Conservation (phyloP, 805 yeast species). For the Brettanomyces sp. region DNA sequence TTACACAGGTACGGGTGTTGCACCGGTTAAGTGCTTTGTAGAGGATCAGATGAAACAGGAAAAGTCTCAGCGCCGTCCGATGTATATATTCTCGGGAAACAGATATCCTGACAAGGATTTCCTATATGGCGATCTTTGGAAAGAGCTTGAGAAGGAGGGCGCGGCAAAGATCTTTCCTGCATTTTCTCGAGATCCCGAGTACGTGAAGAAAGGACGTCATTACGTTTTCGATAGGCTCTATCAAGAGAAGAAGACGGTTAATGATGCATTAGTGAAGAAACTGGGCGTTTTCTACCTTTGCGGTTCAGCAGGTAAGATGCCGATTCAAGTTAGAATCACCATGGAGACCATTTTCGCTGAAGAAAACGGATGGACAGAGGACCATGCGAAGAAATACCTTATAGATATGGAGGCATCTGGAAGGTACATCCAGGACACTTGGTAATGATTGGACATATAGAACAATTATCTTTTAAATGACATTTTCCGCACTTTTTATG, state of each 20-base stretch:
- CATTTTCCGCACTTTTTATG: not conserved
- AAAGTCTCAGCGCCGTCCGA: constrained; percentile 14
- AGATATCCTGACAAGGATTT: constrained; percentile 58
- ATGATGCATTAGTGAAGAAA: constrained; percentile 41
- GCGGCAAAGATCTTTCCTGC: constrained; percentile 34
- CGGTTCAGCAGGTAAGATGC: constrained; percentile 95
- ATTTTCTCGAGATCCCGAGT: constrained; percentile 39
- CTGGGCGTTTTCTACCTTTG: constrained; percentile 70
- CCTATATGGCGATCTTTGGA: constrained; percentile 52
- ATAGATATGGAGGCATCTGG: constrained; percentile 51
- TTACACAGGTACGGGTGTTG: constrained; percentile 94
- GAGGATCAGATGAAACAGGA: constrained; percentile 23
- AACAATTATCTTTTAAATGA: not conserved
- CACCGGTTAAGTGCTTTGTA: constrained; percentile 77
- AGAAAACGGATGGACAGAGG: constrained; percentile 29
- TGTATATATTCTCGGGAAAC: constrained; percentile 68
- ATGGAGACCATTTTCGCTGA: constrained; percentile 51
- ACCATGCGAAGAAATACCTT: constrained; percentile 42
- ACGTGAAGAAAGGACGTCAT: constrained; percentile 24
- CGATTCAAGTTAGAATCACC: constrained; percentile 70
- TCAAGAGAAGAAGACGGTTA: constrained; percentile 38
- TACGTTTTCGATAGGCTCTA: constrained; percentile 77
- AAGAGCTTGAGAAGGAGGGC: constrained; percentile 22
- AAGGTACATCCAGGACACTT: constrained; percentile 79
- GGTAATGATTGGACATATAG: constrained; percentile 35